phyloP scores from a whole-genome alignment of 2,329 filamentous ascomycete genomes.

The Pyrenochaeta sp. region DNA sequence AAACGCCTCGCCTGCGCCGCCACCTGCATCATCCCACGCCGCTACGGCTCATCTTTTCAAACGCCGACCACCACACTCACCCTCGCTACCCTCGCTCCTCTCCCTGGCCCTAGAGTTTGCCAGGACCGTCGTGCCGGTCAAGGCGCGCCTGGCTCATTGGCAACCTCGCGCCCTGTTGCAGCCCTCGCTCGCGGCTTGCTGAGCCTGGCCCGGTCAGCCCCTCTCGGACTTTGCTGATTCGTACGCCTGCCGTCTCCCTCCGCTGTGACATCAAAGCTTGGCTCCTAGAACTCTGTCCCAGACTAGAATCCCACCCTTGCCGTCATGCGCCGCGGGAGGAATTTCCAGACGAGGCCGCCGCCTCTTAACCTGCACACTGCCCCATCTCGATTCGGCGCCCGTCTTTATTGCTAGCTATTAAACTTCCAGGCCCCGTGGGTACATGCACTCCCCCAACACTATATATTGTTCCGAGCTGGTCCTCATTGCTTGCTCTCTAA shows the following conservation, averaged over 20 bases:
- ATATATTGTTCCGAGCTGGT: constrained; percentile 30
- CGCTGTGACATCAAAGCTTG: constrained; percentile 45
- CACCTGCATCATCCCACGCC: constrained; percentile 45
- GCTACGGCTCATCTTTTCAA: constrained; percentile 39
- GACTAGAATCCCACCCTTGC: constrained; percentile 44
- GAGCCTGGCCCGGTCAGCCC: constrained; percentile 21
- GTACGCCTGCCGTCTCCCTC: constrained; percentile 19
- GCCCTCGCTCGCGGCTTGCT: constrained; percentile 16
- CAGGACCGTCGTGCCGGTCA: constrained; percentile 19
- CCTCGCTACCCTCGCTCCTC: background rate
- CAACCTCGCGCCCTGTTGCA: constrained; percentile 28
- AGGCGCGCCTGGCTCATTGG: constrained; percentile 8
- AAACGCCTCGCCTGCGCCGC: constrained; percentile 28
- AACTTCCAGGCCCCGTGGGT: constrained; percentile 22
- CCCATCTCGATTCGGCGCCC: constrained; percentile 26
- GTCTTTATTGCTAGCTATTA: constrained; percentile 35
- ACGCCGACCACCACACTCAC: constrained; percentile 37
- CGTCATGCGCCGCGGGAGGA: constrained; percentile 43
- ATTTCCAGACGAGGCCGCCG: constrained; percentile 28
- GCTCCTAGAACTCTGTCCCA: constrained; percentile 33
- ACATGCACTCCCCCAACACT: constrained; percentile 35
- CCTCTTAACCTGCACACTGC: constrained; percentile 32
- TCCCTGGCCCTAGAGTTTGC: too few relatives aligned
- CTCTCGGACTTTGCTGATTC: constrained; percentile 32
- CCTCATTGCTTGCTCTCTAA: constrained; percentile 17